Conservation (phyloP, 495 filamentous ascomycete genomes). For the Barbatosphaeria neglecta region DNA sequence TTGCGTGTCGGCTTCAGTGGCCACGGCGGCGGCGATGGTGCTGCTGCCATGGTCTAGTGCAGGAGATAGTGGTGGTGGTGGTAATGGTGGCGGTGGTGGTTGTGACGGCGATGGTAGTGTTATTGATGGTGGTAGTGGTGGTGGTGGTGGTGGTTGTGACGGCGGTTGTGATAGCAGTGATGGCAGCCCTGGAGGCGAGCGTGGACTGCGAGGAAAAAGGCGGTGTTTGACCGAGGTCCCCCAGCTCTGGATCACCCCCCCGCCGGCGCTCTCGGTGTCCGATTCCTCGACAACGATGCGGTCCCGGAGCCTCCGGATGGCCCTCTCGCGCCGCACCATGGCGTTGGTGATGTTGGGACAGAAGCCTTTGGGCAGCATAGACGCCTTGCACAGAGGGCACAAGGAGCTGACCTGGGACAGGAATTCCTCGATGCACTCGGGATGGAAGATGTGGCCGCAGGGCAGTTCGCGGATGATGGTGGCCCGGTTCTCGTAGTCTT, state of each 20-base stretch:
- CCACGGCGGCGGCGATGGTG: too few species aligned
- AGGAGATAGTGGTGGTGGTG: too few species aligned
- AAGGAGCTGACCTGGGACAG: slow-evolving; percentile 58
- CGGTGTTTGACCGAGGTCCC: slow-evolving; percentile 3
- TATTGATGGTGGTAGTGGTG: not conserved
- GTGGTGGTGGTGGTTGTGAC: not conserved
- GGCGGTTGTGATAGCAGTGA: slow-evolving; percentile 1
- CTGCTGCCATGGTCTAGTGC: too few species aligned
- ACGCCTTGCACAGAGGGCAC: slow-evolving; percentile 80
- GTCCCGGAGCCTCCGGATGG: slow-evolving; percentile 31
- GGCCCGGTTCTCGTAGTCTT: slow-evolving; percentile 55
- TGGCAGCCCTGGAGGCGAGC: slow-evolving; percentile 5
- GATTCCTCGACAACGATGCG: slow-evolving; percentile 10
- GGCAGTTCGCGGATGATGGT: slow-evolving; percentile 73
- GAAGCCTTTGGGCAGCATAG: slow-evolving; percentile 53
- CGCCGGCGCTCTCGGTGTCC: slow-evolving; percentile 1
- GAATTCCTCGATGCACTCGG: slow-evolving; percentile 76
- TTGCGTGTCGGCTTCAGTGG: too few species aligned
- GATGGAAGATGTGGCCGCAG: slow-evolving; percentile 85
- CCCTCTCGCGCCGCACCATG: slow-evolving; percentile 66
- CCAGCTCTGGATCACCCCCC: slow-evolving; percentile 6
- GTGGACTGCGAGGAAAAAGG: slow-evolving; percentile 4
- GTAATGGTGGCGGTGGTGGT: not conserved
- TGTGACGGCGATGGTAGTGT: not conserved
- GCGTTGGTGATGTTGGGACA: slow-evolving; percentile 67